A percentile compares a stretch with the other conserved stretches of the same genome.
These are phyloP conservation scores for Forsythia suspensa DNA, from an alignment of 257 asterid species.

Conservation along the genomic window DNA sequence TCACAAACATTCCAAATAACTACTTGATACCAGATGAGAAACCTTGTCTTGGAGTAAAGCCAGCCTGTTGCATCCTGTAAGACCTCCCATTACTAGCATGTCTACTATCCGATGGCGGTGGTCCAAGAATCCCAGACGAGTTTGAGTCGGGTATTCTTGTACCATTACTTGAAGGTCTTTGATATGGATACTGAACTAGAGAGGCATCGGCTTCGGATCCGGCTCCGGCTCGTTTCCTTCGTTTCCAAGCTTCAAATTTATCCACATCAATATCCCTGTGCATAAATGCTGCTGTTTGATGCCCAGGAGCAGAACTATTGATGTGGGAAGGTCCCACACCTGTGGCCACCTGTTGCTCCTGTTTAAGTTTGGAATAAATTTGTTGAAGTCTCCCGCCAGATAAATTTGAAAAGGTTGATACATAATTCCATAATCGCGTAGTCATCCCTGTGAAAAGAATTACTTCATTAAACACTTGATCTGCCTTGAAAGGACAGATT, in stretches of 20 bases:
- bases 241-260: conserved; percentile 96
- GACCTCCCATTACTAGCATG: conserved; percentile 73
- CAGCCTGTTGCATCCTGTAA: conserved; percentile 56
- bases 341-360: conserved; percentile 64
- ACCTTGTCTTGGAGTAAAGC: conserved; percentile 62
- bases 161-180: conserved; percentile 56
- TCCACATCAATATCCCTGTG: conserved; percentile 79
- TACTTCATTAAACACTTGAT: conserved; percentile 9
- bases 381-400: conserved; percentile 92
- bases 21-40: conserved; percentile 69
- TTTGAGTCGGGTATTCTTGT: conserved; percentile 62
- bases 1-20: conserved; percentile 17
- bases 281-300: conserved; percentile 40
- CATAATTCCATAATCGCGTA: conserved; percentile 91
- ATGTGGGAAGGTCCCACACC: conserved; percentile 69
- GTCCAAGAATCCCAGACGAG: conserved; percentile 88
- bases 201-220: conserved; percentile 42
- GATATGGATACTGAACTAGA: conserved; percentile 58
- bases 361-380: conserved; percentile 80
- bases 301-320: conserved; percentile 56
- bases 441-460: conserved; percentile 69
- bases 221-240: conserved; percentile 78
- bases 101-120: conserved; percentile 76
- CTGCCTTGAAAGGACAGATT: background rate
- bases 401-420: conserved; percentile 81